A percentile compares a stretch with the other conserved stretches of the same genome.
Evolutionary conservation across 2,329 filamentous ascomycete species (phyloP).

Genomic region (Pezicula radicicola): DNA sequence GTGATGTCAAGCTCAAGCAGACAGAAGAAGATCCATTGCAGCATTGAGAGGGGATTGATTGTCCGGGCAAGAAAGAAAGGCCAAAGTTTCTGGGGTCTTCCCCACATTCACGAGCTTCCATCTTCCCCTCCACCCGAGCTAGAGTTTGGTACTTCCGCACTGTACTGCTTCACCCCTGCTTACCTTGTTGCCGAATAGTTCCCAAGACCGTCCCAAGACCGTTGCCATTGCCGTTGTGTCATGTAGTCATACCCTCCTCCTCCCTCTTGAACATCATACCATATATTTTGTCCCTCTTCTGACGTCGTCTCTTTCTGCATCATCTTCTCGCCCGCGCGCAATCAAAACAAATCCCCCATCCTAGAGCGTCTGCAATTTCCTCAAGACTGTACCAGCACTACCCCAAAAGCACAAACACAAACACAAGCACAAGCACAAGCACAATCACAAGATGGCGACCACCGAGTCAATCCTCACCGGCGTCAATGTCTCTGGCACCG

Average conservation of each 20-base stretch:
- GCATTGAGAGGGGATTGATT: too few species aligned
- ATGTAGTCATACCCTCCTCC: neutral
- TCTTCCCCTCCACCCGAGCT: constrained; percentile 17
- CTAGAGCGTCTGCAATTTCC: neutral
- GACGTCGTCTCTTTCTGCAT: neutral
- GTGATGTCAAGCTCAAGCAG: too few species aligned
- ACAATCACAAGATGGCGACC: constrained; percentile 52
- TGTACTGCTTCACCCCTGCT: neutral
- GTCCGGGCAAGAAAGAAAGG: too few species aligned
- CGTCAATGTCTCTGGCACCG: constrained; percentile 77
- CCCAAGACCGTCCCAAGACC: neutral
- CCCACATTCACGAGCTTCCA: constrained; percentile 23
- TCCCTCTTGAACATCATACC: neutral
- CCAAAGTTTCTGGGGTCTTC: constrained; percentile 3
- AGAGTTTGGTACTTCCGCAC: neutral
- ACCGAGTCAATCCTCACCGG: constrained; percentile 80
- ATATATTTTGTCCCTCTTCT: neutral
- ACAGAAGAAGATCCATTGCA: too few species aligned
- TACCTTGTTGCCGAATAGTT: neutral
- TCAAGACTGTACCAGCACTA: neutral
- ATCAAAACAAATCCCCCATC: constrained; percentile 3
- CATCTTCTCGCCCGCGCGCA: constrained; percentile 2
- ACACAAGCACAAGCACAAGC: neutral
- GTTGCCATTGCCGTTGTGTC: neutral
- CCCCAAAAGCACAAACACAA: constrained; percentile 1